Evolutionary conservation across 352 stramenopile genomes (phyloP), one percentile per base, ranked within the genome.

Genomic region (Salisapilia sapeloensis): DNA sequence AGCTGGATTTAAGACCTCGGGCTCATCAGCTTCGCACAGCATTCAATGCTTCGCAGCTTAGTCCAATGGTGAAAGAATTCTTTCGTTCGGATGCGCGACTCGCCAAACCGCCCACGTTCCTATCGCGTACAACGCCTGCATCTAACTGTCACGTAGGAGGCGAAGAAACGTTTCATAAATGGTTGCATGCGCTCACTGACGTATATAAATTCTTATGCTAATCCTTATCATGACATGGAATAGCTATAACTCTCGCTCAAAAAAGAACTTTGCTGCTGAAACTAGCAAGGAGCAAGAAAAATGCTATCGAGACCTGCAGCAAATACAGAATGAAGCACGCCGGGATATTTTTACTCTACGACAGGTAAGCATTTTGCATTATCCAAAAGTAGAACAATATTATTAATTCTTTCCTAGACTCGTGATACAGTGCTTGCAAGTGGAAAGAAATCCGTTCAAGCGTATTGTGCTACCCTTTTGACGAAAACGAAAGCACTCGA

Each of bases 31-130:
- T 75, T 24, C 62, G 71, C 4, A 50, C 53, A 4, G 46, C 66
- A 24, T 92, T 92, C 41, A 82, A 92, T 31, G 55, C 71, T 19
- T 67, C 77, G 15, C 72, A 86, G 46, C 42, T 86, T 18, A 85
- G 69, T 41, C 66, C 64, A 30, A 50, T 84, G 8, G 65, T 89
- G 58, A 79, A 85, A 24, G 58, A 83, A 27, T 85, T 72, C 38
- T 57, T 85, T 36, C 56, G 50, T 2, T 60, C 59, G 1, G 59
- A 65, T 22, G 66, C 35, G 19, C 70, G 62, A 39, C 72, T 51
- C 33, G 38, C 63, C 5, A 81, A 78, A 48, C 80, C 78, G 33
- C 56, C 54, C 16, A 77, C 60, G 40, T 81, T 70, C 28, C 38
- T 92, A 15, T 38, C 79, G 21, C 74, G 77, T 13, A 92, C 77